Evolutionary conservation across 164 flowering plant species (phyloP).

Genomic region (Warburgia ugandensis): DNA sequence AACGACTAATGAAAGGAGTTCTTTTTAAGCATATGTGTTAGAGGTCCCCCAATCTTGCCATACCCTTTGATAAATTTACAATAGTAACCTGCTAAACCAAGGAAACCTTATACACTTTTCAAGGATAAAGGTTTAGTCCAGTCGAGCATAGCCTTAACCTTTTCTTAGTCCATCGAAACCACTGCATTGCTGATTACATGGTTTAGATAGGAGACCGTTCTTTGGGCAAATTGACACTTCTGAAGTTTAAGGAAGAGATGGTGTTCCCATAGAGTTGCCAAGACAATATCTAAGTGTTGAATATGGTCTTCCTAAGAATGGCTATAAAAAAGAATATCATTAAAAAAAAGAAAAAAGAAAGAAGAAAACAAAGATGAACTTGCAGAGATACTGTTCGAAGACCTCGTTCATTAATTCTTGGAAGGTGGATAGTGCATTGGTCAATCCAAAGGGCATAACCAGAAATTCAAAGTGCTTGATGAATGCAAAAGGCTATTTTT

Average conservation of each 20-base stretch:
- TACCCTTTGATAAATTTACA: neutral
- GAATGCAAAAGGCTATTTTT: no score
- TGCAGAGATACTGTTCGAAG: neutral
- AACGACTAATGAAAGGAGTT: neutral
- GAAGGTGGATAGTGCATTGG: slow-evolving; percentile 3
- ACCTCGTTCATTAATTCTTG: neutral
- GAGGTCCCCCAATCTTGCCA: neutral
- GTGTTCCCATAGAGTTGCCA: no score
- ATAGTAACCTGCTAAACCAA: slow-evolving; percentile 1
- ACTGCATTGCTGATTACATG: neutral
- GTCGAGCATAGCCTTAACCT: neutral
- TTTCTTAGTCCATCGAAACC: neutral
- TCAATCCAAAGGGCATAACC: neutral
- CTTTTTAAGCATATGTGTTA: slow-evolving; percentile 5
- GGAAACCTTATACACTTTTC: neutral
- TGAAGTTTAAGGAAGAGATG: no score
- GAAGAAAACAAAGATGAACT: no score
- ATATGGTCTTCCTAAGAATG: no score
- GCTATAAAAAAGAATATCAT: neutral
- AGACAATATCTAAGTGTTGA: no score
- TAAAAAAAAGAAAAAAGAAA: neutral
- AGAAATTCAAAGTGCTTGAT: neutral
- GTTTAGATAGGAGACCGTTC: neutral
- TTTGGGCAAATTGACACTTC: neutral
- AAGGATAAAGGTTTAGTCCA: neutral